Conservation (phyloP, 768 basidiomycete genomes). For the Lepiota subincarnata region DNA sequence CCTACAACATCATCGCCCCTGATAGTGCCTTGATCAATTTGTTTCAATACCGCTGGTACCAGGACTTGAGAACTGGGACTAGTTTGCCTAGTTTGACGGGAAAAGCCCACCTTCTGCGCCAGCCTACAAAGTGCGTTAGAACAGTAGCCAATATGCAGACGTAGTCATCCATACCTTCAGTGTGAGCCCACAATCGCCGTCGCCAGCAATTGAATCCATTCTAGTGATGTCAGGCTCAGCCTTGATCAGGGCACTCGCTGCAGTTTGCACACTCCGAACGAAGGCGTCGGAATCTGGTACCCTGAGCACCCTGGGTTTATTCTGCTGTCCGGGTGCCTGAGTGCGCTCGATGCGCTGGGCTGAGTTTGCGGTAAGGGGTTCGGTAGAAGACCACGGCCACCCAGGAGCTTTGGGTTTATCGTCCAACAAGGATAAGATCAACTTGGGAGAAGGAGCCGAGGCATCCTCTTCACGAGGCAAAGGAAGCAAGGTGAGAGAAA, state of each 20-base stretch:
- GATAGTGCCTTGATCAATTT: conserved; percentile 51
- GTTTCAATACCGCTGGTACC: conserved; percentile 52
- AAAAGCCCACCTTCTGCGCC: conserved; percentile 61
- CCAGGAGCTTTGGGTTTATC: conserved; percentile 67
- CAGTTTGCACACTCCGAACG: conserved; percentile 47
- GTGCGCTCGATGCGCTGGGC: conserved; percentile 11
- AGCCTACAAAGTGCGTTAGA: conserved; percentile 28
- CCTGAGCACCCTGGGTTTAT: conserved; percentile 17
- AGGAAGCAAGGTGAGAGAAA: conserved; percentile 78
- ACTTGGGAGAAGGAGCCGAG: conserved; percentile 30
- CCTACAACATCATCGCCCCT: conserved; percentile 60
- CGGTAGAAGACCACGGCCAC: conserved; percentile 74
- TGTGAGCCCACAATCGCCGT: conserved; percentile 65
- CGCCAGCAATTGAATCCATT: conserved; percentile 90
- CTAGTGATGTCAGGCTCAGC: conserved; percentile 88
- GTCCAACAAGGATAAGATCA: conserved; percentile 67
- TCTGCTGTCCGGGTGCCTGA: conserved; percentile 8
- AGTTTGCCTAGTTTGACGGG: not conserved
- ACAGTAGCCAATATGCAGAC: not conserved
- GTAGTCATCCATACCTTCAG: conserved; percentile 32
- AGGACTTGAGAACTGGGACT: not conserved
- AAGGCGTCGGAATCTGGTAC: conserved; percentile 48
- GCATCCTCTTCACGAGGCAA: conserved; percentile 50
- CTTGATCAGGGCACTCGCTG: conserved; percentile 61
- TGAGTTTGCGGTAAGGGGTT: conserved; percentile 28